These are phyloP conservation scores for Leptographium procerum DNA, from an alignment of 2,329 filamentous ascomycete species.

Conservation along the genomic window DNA sequence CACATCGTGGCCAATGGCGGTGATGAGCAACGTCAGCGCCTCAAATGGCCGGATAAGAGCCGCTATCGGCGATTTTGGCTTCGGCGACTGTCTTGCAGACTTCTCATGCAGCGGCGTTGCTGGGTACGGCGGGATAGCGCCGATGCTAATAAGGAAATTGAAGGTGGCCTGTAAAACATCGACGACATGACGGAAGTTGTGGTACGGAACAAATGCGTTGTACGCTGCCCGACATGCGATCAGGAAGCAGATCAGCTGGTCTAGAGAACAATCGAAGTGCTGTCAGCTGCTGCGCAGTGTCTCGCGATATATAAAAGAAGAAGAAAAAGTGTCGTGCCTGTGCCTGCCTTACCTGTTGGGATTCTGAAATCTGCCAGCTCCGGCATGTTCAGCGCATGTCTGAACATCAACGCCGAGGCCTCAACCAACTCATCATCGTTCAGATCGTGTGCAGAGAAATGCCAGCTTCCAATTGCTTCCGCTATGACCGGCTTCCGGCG, in stretches of 20 bases:
- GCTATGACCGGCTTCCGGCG: conserved; percentile 57
- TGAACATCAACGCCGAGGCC: conserved; percentile 76
- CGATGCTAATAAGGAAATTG: conserved; percentile 73
- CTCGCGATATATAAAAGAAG: not conserved
- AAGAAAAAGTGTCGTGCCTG: not conserved
- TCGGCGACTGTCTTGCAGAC: conserved; percentile 55
- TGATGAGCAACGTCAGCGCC: conserved; percentile 77
- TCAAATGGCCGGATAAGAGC: conserved; percentile 75
- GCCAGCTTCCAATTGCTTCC: conserved; percentile 64
- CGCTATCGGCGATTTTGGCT: conserved; percentile 56
- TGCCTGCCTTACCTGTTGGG: conserved; percentile 52
- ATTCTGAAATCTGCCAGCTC: conserved; percentile 74
- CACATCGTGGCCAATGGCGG: conserved; percentile 96
- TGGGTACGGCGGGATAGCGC: conserved; percentile 60
- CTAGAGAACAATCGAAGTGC: conserved; percentile 26
- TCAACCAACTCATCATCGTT: conserved; percentile 83
- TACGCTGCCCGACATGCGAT: conserved; percentile 88
- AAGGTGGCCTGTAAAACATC: conserved; percentile 93
- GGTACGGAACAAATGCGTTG: conserved; percentile 91
- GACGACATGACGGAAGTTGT: conserved; percentile 96
- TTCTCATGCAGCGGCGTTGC: not conserved
- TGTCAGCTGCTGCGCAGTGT: not conserved
- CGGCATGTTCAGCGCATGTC: conserved; percentile 73
- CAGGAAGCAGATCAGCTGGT: conserved; percentile 74
- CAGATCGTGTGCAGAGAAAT: conserved; percentile 82